phyloP scores from a whole-genome alignment of 2,329 filamentous ascomycete genomes.

The Pleomassaria siparia region DNA sequence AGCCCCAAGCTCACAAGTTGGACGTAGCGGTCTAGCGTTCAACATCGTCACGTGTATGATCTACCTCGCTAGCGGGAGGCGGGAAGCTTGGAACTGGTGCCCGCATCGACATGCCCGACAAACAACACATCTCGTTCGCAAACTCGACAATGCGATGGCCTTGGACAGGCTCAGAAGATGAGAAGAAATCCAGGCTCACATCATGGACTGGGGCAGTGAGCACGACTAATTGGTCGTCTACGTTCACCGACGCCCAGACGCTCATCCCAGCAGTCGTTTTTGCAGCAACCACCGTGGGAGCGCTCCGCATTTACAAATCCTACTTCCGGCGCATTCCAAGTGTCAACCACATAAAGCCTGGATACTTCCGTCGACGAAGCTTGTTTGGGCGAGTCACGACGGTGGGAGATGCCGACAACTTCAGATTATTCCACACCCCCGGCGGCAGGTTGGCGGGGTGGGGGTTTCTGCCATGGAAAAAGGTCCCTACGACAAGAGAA shows the following conservation, averaged over 20 bases:
- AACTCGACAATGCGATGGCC: conserved; percentile 46
- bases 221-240: conserved; percentile 53
- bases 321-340: conserved; percentile 85
- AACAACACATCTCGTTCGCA: conserved; percentile 21
- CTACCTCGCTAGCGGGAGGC: not conserved
- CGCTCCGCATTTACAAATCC: conserved; percentile 62
- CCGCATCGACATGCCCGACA: not conserved
- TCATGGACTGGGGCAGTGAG: conserved; percentile 46
- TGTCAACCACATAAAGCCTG: conserved; percentile 71
- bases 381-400: conserved; percentile 86
- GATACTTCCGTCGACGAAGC: conserved; percentile 72
- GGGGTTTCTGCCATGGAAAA: conserved; percentile 80
- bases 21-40: not conserved
- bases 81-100: too few species aligned
- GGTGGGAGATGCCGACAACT: conserved; percentile 95
- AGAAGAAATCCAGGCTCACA: conserved; percentile 39
- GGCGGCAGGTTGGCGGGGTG: conserved; percentile 85
- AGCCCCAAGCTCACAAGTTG: too few species aligned
- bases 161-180: conserved; percentile 39
- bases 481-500: conserved; percentile 67
- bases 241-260: conserved; percentile 57
- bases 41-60: not conserved
- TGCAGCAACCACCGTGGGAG: conserved; percentile 57
- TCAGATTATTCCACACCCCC: conserved; percentile 91
- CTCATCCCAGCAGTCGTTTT: conserved; percentile 58